Evolutionary conservation across 1,139 yeast genomes (phyloP), one percentile per base, ranked within the genome.

Genomic region (Suhomyces terraborum): DNA sequence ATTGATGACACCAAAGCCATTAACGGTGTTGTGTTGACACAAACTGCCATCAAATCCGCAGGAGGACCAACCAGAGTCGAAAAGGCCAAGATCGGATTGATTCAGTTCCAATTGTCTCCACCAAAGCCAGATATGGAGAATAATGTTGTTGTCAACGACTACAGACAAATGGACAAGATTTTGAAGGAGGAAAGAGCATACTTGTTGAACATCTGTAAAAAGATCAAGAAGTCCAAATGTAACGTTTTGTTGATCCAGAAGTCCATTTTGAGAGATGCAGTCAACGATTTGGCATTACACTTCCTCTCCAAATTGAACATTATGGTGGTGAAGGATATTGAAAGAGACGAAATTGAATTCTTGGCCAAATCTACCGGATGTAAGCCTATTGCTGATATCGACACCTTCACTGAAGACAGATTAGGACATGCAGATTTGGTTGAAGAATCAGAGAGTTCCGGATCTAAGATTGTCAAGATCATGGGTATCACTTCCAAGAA

Each of bases 111-210:
- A 67, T 75, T 93, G 48, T 89, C 98, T 23, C 98, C 99, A 32
- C 99, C 99, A 54, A 93, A 93, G 63, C 99, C 99, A 29, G 99
- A 93, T 61, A 88, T 94, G 85, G 98, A 93, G 67, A 93, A 93
- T 62, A 93, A 91, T 61, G 94, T 93, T 43, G 96, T 94, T 40
- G 98, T 93, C 41, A 93, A 88, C 61, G 99, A 93, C 65, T 93
- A 93, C 70, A 81, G 98, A 68, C 98, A 94, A 67, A 93, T 93
- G 99, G 99, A 93, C 68, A 93, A 91, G 72, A 93, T 93, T 54
- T 75, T 93, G 60, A 94, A 94, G 62, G 99, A 93, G 66, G 99
- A 93, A 73, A 82, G 99, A 62, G 94, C 96, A 21, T 93, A 93
- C 62, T 71, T 93, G 60, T 78, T 93, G 60, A 91, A 93, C 65